Percentiles rank a stretch among this genome's conserved stretches.
Conservation (phyloP, 768 basidiomycete species). For the Psilocybe azurescens region DNA sequence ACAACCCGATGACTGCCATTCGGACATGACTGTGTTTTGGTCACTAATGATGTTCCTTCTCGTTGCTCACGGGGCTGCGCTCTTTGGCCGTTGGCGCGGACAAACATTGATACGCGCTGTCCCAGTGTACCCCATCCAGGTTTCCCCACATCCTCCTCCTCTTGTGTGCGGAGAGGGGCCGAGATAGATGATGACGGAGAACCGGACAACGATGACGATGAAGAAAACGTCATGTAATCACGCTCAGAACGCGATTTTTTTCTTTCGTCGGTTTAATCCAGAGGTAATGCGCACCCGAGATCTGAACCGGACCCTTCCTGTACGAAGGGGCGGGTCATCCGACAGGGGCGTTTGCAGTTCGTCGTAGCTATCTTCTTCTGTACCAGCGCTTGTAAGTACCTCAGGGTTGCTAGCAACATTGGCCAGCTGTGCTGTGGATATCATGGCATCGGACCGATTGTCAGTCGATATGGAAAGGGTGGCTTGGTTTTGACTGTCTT, state of each 20-base stretch:
- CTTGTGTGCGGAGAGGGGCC: slow-evolving; percentile 70
- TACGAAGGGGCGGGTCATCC: slow-evolving; percentile 21
- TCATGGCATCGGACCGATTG: slow-evolving; percentile 12
- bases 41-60: too few relatives aligned
- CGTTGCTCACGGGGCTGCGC: too few relatives aligned
- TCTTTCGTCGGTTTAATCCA: slow-evolving; percentile 57
- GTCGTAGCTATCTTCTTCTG: slow-evolving; percentile 23
- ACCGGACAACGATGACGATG: slow-evolving; percentile 53
- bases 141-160: slow-evolving; percentile 47
- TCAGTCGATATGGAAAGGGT: background rate
- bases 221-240: slow-evolving; percentile 28
- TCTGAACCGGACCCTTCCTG: slow-evolving; percentile 62
- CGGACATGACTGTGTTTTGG: background rate
- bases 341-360: slow-evolving; percentile 24
- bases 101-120: slow-evolving; percentile 52
- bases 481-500: background rate
- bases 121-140: slow-evolving; percentile 69
- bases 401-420: slow-evolving; percentile 9
- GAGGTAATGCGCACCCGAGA: slow-evolving; percentile 81
- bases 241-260: slow-evolving; percentile 27
- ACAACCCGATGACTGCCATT: background rate
- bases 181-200: slow-evolving; percentile 85
- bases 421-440: slow-evolving; percentile 1
- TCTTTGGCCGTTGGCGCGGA: slow-evolving; percentile 26
- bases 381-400: slow-evolving; percentile 17